Percentiles rank a stretch among this genome's conserved stretches.
phyloP scores from a whole-genome alignment of 2,329 filamentous ascomycete genomes.

The Talaromyces sp. region DNA sequence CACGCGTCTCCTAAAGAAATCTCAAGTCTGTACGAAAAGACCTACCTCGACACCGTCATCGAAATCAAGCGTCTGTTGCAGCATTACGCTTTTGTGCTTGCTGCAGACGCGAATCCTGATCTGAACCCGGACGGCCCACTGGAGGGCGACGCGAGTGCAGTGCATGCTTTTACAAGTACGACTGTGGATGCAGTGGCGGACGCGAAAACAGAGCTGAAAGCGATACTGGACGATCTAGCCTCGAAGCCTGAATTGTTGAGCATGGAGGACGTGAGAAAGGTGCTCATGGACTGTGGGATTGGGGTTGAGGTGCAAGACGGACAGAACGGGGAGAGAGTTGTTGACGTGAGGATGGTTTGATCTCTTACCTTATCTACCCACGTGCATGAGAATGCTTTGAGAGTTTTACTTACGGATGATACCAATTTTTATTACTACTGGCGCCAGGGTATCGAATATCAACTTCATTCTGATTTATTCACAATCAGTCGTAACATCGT shows the following conservation, averaged over 20 bases:
- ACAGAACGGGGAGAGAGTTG: background rate
- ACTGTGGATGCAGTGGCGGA: too few relatives aligned
- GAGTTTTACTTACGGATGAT: background rate
- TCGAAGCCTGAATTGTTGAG: constrained; percentile 6
- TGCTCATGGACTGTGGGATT: constrained; percentile 10
- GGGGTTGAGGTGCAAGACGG: background rate
- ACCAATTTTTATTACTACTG: background rate
- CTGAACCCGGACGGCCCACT: background rate
- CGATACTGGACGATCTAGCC: constrained; percentile 1
- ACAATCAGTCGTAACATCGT: background rate
- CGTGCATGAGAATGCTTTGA: too few relatives aligned
- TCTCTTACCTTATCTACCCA: too few relatives aligned
- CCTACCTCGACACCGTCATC: constrained; percentile 9
- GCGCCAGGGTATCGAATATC: background rate
- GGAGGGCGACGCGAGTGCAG: too few relatives aligned
- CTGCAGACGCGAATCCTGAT: background rate
- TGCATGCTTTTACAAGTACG: too few relatives aligned
- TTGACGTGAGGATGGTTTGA: background rate
- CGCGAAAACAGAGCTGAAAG: background rate
- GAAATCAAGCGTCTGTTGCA: constrained; percentile 7
- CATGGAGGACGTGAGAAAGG: background rate
- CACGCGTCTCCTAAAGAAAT: background rate
- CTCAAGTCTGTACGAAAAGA: background rate
- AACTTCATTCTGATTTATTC: background rate
- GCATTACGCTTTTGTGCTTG: background rate